These are phyloP conservation scores for Plasmodium vivax DNA, from an alignment of 169 alveolate species.

Conservation along the genomic window DNA sequence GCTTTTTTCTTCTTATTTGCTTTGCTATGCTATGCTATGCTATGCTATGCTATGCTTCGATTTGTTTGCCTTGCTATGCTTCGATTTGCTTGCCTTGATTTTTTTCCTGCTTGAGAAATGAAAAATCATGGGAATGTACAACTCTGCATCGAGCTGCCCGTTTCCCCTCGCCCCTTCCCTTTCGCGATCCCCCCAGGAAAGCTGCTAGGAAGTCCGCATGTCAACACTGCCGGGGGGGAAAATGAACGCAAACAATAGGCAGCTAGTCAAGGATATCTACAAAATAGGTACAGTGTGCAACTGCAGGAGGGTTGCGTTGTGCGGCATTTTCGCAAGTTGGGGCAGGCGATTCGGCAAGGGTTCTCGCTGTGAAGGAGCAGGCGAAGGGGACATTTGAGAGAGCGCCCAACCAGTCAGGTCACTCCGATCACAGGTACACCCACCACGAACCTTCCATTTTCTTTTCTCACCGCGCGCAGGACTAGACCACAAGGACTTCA, in stretches of 20 bases:
- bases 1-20: not conserved
- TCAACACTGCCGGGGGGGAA: not conserved
- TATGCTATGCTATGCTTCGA: too few species aligned
- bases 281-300: slow-evolving; percentile 33
- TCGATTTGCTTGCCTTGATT: too few species aligned
- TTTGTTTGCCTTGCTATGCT: too few species aligned
- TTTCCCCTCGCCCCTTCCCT: not conserved
- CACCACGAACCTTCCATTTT: not conserved
- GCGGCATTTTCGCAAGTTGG: not conserved
- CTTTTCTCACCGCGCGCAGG: not conserved
- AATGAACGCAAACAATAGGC: slow-evolving; percentile 34
- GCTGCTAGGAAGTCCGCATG: not conserved
- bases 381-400: not conserved
- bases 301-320: not conserved
- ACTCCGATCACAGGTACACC: not conserved
- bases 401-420: not conserved
- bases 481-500: slow-evolving; percentile 54
- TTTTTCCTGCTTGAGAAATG: not conserved
- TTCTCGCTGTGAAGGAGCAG: not conserved
- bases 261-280: slow-evolving; percentile 60
- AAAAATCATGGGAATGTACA: slow-evolving; percentile 17
- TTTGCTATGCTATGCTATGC: not conserved
- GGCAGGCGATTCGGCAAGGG: not conserved
- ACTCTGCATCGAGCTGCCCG: not conserved
- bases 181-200: not conserved